These are phyloP conservation scores for Neltuma alba DNA, from an alignment of 306 rosid genomes.

Conservation along the genomic window DNA sequence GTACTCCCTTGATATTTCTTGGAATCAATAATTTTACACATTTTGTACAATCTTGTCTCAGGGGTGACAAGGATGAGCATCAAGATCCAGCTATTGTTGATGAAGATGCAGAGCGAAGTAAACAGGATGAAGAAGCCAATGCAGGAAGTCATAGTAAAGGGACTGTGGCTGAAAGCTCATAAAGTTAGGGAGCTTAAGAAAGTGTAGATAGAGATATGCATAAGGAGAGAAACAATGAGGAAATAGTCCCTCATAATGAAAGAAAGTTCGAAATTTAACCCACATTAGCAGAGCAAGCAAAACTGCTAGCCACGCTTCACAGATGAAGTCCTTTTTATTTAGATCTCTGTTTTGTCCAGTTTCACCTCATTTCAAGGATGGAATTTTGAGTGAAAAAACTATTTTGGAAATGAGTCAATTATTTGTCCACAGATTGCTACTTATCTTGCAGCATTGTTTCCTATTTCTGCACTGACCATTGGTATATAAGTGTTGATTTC, in stretches of 20 bases:
- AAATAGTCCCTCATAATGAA: conserved; percentile 23
- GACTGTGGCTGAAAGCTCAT: conserved; percentile 51
- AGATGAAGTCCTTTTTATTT: not conserved
- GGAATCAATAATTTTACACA: conserved; percentile 1
- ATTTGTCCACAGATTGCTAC: not conserved
- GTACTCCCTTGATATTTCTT: conserved; percentile 7
- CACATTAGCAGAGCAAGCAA: conserved; percentile 18
- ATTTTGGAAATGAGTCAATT: not conserved
- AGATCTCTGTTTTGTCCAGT: conserved; percentile 19
- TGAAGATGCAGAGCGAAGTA: conserved; percentile 49
- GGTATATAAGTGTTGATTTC: not conserved
- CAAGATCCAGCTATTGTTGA: conserved; percentile 45
- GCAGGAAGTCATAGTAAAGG: conserved; percentile 44
- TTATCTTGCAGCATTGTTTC: not conserved
- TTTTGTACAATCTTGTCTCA: conserved; percentile 41
- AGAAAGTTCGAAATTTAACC: conserved; percentile 1
- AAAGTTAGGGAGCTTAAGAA: conserved; percentile 41
- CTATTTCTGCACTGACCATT: not conserved
- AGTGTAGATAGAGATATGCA: conserved; percentile 21
- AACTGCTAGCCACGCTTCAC: conserved; percentile 23
- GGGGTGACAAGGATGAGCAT: conserved; percentile 66
- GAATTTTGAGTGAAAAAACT: not conserved
- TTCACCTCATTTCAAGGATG: not conserved
- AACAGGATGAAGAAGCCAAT: conserved; percentile 55
- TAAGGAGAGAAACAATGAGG: conserved; percentile 1